A percentile compares a stretch with the other conserved stretches of the same genome.
phyloP scores from a whole-genome alignment of 805 yeast species.

The Brettanomyces naardenensis region DNA sequence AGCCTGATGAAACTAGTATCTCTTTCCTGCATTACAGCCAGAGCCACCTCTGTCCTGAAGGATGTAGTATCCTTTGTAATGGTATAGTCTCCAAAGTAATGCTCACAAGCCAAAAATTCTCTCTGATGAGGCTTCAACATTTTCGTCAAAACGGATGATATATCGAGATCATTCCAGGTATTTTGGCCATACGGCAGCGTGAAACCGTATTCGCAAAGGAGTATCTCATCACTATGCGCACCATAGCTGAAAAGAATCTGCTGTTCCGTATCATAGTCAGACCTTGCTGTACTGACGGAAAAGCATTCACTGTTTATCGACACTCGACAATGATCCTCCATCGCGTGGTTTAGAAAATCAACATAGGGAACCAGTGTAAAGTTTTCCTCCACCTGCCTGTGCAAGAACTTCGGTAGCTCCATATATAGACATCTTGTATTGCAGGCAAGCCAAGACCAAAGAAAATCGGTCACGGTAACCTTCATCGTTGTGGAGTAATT shows the following conservation, averaged over 20 bases:
- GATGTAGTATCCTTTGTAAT: constrained; percentile 46
- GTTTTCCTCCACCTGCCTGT: constrained; percentile 45
- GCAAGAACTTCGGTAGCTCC: constrained; percentile 39
- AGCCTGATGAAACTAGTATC: constrained; percentile 4
- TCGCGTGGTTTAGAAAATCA: constrained; percentile 74
- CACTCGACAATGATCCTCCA: constrained; percentile 45
- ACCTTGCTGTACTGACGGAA: constrained; percentile 35
- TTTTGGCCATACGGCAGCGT: constrained; percentile 35
- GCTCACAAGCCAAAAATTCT: constrained; percentile 39
- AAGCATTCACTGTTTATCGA: constrained; percentile 41
- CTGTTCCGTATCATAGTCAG: constrained; percentile 26
- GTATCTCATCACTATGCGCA: constrained; percentile 76
- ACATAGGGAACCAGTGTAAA: constrained; percentile 89
- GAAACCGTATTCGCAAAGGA: constrained; percentile 86
- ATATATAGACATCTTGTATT: constrained; percentile 88
- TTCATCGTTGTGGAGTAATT: neutral
- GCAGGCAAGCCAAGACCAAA: constrained; percentile 80
- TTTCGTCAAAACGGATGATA: constrained; percentile 35
- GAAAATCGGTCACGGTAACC: constrained; percentile 26
- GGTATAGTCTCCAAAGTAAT: constrained; percentile 72
- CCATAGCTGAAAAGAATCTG: constrained; percentile 79
- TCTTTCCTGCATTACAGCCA: constrained; percentile 45
- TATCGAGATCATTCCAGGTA: constrained; percentile 64
- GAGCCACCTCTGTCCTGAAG: constrained; percentile 68
- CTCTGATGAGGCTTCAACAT: constrained; percentile 30